These are phyloP conservation scores for Macrophomina tecta DNA, from an alignment of 2,329 filamentous ascomycete genomes.

Conservation along the genomic window DNA sequence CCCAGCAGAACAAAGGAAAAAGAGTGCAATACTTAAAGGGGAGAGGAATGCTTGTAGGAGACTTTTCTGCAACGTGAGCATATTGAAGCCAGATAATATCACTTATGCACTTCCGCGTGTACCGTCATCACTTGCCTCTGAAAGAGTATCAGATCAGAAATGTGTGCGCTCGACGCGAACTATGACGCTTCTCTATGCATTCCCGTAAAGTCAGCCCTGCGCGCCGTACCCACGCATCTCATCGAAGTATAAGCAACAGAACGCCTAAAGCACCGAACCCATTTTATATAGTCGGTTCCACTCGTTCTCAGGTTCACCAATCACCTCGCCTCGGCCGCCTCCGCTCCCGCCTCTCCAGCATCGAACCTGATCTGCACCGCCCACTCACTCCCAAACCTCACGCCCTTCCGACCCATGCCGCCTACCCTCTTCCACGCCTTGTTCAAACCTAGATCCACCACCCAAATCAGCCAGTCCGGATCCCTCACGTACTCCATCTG, in stretches of 20 bases:
- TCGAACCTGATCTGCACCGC: constrained; percentile 69
- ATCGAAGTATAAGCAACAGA: not conserved
- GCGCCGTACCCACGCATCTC: not conserved
- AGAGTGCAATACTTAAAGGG: too few species aligned
- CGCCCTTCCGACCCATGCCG: constrained; percentile 78
- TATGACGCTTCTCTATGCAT: not conserved
- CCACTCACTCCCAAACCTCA: constrained; percentile 90
- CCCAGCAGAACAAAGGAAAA: too few species aligned
- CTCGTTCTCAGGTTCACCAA: not conserved
- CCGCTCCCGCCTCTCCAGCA: constrained; percentile 19
- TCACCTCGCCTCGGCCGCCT: not conserved
- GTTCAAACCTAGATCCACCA: constrained; percentile 87
- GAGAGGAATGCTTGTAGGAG: too few species aligned
- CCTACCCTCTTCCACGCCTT: constrained; percentile 86
- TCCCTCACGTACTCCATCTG: constrained; percentile 61
- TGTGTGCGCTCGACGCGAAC: too few species aligned
- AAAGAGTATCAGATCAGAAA: too few species aligned
- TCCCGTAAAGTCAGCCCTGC: not conserved
- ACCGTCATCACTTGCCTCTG: too few species aligned
- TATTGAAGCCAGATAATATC: too few species aligned
- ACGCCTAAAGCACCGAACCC: not conserved
- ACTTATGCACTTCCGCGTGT: too few species aligned
- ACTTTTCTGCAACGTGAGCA: too few species aligned
- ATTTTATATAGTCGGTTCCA: not conserved
- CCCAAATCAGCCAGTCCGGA: constrained; percentile 75